Conservation (phyloP, 2,329 filamentous ascomycete species). For the Celoporthe dispersa region DNA sequence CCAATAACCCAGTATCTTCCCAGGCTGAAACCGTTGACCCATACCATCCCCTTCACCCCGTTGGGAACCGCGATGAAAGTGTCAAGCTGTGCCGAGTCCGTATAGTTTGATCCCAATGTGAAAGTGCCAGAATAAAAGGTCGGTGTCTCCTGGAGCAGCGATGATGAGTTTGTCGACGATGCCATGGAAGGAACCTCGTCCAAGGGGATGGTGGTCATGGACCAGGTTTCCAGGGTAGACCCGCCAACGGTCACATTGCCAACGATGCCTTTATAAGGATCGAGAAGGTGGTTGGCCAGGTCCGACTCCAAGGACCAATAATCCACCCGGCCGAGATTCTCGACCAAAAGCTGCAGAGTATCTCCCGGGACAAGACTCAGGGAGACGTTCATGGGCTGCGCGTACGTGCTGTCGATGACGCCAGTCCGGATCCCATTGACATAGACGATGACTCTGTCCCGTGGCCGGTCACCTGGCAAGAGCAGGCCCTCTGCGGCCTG, state of each 20-base stretch:
- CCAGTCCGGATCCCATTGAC: slow-evolving; percentile 47
- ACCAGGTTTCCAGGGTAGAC: slow-evolving; percentile 10
- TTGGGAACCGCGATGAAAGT: slow-evolving; percentile 25
- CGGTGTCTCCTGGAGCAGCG: background rate
- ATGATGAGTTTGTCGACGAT: background rate
- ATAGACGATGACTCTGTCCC: slow-evolving; percentile 53
- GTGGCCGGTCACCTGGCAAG: slow-evolving; percentile 46
- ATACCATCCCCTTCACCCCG: slow-evolving; percentile 25
- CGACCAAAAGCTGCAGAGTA: slow-evolving; percentile 48
- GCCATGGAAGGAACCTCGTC: background rate
- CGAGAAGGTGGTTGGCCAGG: slow-evolving; percentile 42
- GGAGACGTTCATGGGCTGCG: slow-evolving; percentile 42
- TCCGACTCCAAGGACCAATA: slow-evolving; percentile 36
- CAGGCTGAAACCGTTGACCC: slow-evolving; percentile 28
- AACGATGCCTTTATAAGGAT: slow-evolving; percentile 52
- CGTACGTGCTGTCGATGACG: slow-evolving; percentile 52
- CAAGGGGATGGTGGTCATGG: slow-evolving; percentile 18
- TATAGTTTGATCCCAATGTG: slow-evolving; percentile 10
- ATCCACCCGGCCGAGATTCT: slow-evolving; percentile 56
- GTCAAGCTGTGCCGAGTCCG: slow-evolving; percentile 20
- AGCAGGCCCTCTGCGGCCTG: slow-evolving; percentile 39
- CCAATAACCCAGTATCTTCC: slow-evolving; percentile 28
- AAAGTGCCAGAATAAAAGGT: slow-evolving; percentile 23
- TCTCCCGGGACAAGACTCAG: slow-evolving; percentile 45
- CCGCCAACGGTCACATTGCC: slow-evolving; percentile 47